Evolutionary conservation across 768 basidiomycete genomes (phyloP).

Genomic region (Macrolepiota albuminosa): DNA sequence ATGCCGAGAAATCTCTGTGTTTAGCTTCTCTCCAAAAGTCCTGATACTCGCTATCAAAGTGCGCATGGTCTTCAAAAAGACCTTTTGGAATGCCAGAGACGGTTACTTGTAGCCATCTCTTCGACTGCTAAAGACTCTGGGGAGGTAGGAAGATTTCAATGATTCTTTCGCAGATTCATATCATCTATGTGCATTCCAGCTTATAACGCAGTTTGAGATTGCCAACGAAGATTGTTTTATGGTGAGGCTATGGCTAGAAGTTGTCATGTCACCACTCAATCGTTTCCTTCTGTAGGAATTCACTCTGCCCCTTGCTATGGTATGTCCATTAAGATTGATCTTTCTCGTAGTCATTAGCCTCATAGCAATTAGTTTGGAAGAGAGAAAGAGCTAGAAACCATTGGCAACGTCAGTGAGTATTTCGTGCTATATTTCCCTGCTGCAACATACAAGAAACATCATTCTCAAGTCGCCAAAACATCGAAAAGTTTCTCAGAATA

Average conservation of each 20-base stretch:
- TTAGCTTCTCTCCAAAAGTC: constrained; percentile 63
- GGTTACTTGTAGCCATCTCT: constrained; percentile 55
- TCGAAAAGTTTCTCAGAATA: constrained; percentile 61
- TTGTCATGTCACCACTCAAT: background rate
- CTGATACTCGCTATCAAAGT: constrained; percentile 67
- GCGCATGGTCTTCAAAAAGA: constrained; percentile 66
- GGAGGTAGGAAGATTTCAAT: constrained; percentile 34
- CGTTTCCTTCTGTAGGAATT: constrained; percentile 44
- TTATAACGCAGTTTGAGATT: constrained; percentile 67
- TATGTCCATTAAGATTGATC: constrained; percentile 22
- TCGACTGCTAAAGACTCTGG: constrained; percentile 51
- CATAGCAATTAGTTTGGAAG: constrained; percentile 52
- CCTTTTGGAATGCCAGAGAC: constrained; percentile 62
- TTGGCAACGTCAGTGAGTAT: constrained; percentile 60
- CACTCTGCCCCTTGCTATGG: constrained; percentile 62
- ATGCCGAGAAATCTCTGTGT: constrained; percentile 4
- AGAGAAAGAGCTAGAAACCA: constrained; percentile 63
- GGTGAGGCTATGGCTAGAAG: constrained; percentile 29
- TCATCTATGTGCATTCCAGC: constrained; percentile 26
- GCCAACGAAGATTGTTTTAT: constrained; percentile 60
- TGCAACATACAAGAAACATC: background rate
- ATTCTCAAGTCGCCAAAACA: constrained; percentile 34
- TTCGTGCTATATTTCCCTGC: background rate
- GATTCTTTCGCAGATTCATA: background rate
- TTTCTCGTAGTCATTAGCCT: background rate